Evolutionary conservation across 2,329 filamentous ascomycete genomes (phyloP).

Genomic region (Rutstroemia sydowiana): DNA sequence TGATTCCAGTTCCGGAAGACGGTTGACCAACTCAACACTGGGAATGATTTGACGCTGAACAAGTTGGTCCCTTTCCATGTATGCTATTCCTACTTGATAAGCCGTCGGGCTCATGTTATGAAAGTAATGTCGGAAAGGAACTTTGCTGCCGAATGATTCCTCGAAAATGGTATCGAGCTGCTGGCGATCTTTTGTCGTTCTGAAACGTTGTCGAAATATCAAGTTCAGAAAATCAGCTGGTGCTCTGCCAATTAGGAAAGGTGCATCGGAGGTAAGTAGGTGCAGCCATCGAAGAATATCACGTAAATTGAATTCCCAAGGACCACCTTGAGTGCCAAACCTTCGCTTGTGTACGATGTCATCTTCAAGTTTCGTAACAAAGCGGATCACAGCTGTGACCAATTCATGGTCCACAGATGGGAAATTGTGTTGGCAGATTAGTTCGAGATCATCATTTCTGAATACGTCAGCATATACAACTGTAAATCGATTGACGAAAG

Average conservation of each 20-base stretch:
- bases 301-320: slow-evolving; percentile 94
- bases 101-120: slow-evolving; percentile 58
- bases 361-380: slow-evolving; percentile 73
- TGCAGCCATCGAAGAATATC: slow-evolving; percentile 85
- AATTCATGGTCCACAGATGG: slow-evolving; percentile 51
- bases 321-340: slow-evolving; percentile 60
- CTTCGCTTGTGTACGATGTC: slow-evolving; percentile 54
- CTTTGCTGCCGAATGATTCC: slow-evolving; percentile 46
- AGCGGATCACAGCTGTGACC: slow-evolving; percentile 63
- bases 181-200: slow-evolving; percentile 59
- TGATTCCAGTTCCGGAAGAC: slow-evolving; percentile 72
- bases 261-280: slow-evolving; percentile 53
- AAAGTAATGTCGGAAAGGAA: slow-evolving; percentile 52
- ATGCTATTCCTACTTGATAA: slow-evolving; percentile 75
- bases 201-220: slow-evolving; percentile 82
- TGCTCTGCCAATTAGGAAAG: slow-evolving; percentile 52
- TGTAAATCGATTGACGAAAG: slow-evolving; percentile 96
- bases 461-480: slow-evolving; percentile 96
- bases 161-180: slow-evolving; percentile 60
- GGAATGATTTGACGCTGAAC: slow-evolving; percentile 46
- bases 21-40: slow-evolving; percentile 42
- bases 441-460: slow-evolving; percentile 67
- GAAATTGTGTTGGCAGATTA: slow-evolving; percentile 76
- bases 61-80: slow-evolving; percentile 53
- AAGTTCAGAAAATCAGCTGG: slow-evolving; percentile 72